Evolutionary conservation across 2,329 filamentous ascomycete genomes (phyloP).

Genomic region (Ceratocystis cacaofunesta): DNA sequence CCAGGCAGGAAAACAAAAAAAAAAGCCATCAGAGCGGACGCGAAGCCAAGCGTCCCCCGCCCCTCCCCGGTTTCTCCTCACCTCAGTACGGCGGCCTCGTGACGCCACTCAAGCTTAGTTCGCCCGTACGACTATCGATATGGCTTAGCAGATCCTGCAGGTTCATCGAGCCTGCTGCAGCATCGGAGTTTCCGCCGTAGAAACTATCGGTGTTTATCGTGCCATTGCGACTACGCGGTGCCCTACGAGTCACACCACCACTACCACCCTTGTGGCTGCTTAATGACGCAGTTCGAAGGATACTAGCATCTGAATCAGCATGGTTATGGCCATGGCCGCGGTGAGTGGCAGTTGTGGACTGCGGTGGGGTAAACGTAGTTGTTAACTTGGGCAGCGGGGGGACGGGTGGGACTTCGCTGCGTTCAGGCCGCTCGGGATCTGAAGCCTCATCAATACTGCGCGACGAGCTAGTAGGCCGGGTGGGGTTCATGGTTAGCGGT

Average conservation of each 20-base stretch:
- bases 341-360: slow-evolving; percentile 8
- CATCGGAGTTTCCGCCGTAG: slow-evolving; percentile 7
- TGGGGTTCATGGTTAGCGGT: slow-evolving; percentile 32
- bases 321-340: slow-evolving; percentile 10
- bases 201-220: slow-evolving; percentile 11
- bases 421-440: slow-evolving; percentile 21
- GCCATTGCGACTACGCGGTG: slow-evolving; percentile 9
- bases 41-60: not conserved
- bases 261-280: slow-evolving; percentile 11
- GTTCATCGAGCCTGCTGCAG: slow-evolving; percentile 27
- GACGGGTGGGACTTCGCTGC: slow-evolving; percentile 38
- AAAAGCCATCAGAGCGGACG: not conserved
- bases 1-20: not conserved
- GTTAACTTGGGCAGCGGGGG: slow-evolving; percentile 36
- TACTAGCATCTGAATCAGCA: slow-evolving; percentile 10
- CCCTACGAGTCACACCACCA: slow-evolving; percentile 4
- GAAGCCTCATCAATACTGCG: slow-evolving; percentile 20
- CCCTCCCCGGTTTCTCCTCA: slow-evolving; percentile 15
- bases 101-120: slow-evolving; percentile 32
- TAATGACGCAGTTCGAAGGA: slow-evolving; percentile 9
- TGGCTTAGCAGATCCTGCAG: slow-evolving; percentile 35
- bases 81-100: slow-evolving; percentile 35
- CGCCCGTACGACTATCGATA: slow-evolving; percentile 35
- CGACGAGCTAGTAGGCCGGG: slow-evolving; percentile 17
- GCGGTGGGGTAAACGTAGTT: slow-evolving; percentile 16